Evolutionary conservation across 2,329 filamentous ascomycete genomes (phyloP).

Genomic region (Pseudogymnoascus sp.): DNA sequence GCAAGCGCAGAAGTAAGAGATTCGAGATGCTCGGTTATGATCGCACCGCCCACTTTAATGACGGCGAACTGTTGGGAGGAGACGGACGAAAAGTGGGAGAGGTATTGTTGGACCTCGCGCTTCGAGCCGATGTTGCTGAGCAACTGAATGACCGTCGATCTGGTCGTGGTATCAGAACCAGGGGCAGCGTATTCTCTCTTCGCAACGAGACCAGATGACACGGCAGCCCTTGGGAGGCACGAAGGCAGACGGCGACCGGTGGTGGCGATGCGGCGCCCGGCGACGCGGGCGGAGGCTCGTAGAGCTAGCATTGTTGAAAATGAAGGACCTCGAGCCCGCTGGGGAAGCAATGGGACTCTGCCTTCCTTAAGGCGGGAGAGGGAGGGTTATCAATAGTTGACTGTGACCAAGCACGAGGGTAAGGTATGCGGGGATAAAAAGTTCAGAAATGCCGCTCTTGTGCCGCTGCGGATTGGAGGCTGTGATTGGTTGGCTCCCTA

Average conservation of each 20-base stretch:
- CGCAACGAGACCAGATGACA: constrained; percentile 18
- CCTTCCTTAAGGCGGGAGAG: not conserved
- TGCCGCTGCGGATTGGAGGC: not conserved
- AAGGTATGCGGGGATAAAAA: constrained; percentile 8
- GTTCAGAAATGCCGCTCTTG: constrained; percentile 6
- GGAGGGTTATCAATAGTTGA: not conserved
- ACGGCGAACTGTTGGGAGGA: constrained; percentile 96
- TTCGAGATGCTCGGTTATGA: constrained; percentile 88
- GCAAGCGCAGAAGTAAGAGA: constrained; percentile 82
- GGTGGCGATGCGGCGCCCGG: constrained; percentile 25
- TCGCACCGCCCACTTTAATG: constrained; percentile 95
- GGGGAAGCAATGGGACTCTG: constrained; percentile 4
- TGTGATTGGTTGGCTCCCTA: not conserved
- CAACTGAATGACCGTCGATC: constrained; percentile 78
- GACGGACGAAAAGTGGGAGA: constrained; percentile 94
- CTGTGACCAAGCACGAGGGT: constrained; percentile 1
- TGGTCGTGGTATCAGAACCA: constrained; percentile 39
- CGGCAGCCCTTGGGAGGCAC: constrained; percentile 23
- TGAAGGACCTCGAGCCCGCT: not conserved
- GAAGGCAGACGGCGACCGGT: constrained; percentile 20
- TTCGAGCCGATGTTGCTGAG: constrained; percentile 94
- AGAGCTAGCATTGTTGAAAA: constrained; percentile 25
- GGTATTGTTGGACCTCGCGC: constrained; percentile 93
- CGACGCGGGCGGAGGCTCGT: constrained; percentile 23
- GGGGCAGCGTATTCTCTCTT: constrained; percentile 25